phyloP scores from a whole-genome alignment of 441 rosid species.

The Erodium trifolium region DNA sequence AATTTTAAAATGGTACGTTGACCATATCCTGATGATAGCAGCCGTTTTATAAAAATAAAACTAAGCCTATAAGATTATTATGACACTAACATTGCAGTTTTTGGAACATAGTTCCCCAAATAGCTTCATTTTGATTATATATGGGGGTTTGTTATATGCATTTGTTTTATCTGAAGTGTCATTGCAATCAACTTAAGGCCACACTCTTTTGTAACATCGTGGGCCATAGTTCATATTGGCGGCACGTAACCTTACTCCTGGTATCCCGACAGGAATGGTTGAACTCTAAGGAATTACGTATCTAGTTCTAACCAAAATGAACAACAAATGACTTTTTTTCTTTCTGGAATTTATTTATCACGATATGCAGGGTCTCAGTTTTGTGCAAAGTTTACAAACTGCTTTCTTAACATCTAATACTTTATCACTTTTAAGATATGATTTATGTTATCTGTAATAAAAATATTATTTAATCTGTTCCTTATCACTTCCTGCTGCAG shows the following conservation, averaged over 20 bases:
- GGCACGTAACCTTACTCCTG: background rate
- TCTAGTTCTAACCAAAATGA: no score
- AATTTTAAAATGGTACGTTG: constrained; percentile 16
- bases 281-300: no score
- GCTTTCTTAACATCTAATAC: background rate
- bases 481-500: constrained; percentile 23
- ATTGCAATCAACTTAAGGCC: background rate
- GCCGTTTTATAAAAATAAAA: background rate
- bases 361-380: background rate
- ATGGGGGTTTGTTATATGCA: background rate
- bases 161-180: no score
- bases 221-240: background rate
- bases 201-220: background rate
- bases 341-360: background rate
- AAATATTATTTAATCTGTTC: background rate
- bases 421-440: background rate
- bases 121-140: background rate
- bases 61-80: background rate
- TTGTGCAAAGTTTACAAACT: no score
- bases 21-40: background rate
- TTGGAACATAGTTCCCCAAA: background rate
- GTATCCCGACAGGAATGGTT: no score
- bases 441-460: background rate
- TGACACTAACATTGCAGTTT: background rate
- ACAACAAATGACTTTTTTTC: no score